A percentile compares a stretch with the other conserved stretches of the same genome.
These are phyloP conservation scores for Claviceps fusiformis DNA, from an alignment of 2,329 filamentous ascomycete species.

Conservation along the genomic window DNA sequence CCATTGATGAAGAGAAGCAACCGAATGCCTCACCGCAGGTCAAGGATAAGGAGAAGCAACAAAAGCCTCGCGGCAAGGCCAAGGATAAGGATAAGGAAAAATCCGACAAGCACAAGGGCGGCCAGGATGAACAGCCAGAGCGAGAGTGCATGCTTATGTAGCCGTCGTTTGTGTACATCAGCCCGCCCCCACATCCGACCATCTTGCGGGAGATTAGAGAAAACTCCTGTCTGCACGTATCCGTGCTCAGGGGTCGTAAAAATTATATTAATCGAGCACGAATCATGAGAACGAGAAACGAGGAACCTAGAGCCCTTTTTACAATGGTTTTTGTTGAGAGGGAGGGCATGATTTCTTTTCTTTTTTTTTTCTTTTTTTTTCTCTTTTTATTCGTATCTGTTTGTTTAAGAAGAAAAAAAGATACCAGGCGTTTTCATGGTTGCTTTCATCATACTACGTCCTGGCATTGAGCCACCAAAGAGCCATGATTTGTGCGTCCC, in stretches of 20 bases:
- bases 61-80: conserved; percentile 19
- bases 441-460: too few relatives aligned
- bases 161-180: not conserved
- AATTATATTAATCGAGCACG: not conserved
- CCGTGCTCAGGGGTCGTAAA: not conserved
- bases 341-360: too few relatives aligned
- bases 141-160: conserved; percentile 37
- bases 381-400: not conserved
- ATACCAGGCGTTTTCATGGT: conserved; percentile 2
- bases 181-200: not conserved
- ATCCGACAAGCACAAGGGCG: conserved; percentile 21
- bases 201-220: not conserved
- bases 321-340: not conserved
- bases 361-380: not conserved
- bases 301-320: not conserved
- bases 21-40: conserved; percentile 8
- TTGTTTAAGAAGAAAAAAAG: not conserved
- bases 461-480: too few relatives aligned
- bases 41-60: conserved; percentile 12
- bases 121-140: conserved; percentile 23
- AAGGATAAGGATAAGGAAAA: conserved; percentile 28
- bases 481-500: too few relatives aligned
- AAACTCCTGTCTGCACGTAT: not conserved
- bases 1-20: conserved; percentile 10
- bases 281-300: not conserved